Evolutionary conservation across 2,329 filamentous ascomycete genomes (phyloP).

Genomic region (Gliomastix tumulicola): DNA sequence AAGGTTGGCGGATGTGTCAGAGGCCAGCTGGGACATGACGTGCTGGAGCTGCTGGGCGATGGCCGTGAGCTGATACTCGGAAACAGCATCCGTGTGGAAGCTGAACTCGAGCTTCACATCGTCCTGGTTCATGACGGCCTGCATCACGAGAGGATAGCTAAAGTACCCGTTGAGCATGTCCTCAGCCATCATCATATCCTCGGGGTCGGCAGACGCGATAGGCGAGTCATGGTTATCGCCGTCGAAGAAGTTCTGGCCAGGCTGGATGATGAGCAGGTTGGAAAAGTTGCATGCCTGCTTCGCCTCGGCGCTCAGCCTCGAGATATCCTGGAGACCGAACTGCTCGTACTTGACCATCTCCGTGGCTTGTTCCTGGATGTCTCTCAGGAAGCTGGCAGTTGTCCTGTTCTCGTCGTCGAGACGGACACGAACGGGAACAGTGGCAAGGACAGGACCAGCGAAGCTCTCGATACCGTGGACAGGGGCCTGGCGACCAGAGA

Average conservation of each 20-base stretch:
- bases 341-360: slow-evolving; percentile 13
- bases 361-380: slow-evolving; percentile 7
- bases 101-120: slow-evolving; percentile 2
- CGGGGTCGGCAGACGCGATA: neutral
- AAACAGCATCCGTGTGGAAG: slow-evolving; percentile 2
- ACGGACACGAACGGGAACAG: slow-evolving; percentile 7
- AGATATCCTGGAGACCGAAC: slow-evolving; percentile 14
- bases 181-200: neutral
- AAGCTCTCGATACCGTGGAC: slow-evolving; percentile 5
- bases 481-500: slow-evolving; percentile 14
- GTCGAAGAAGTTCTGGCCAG: slow-evolving; percentile 1
- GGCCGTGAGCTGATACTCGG: neutral
- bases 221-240: neutral
- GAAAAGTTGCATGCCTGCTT: slow-evolving; percentile 11
- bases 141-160: slow-evolving; percentile 1
- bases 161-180: slow-evolving; percentile 8
- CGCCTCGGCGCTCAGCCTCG: slow-evolving; percentile 7
- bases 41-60: slow-evolving; percentile 3
- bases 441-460: slow-evolving; percentile 9
- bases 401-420: slow-evolving; percentile 4
- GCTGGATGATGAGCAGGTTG: slow-evolving; percentile 11
- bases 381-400: slow-evolving; percentile 7
- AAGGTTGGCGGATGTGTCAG: neutral
- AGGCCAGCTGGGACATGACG: neutral
- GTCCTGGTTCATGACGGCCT: neutral